These are phyloP conservation scores for Phylloporus gajari DNA, from an alignment of 1,284 basidiomycete genomes.

Conservation along the genomic window DNA sequence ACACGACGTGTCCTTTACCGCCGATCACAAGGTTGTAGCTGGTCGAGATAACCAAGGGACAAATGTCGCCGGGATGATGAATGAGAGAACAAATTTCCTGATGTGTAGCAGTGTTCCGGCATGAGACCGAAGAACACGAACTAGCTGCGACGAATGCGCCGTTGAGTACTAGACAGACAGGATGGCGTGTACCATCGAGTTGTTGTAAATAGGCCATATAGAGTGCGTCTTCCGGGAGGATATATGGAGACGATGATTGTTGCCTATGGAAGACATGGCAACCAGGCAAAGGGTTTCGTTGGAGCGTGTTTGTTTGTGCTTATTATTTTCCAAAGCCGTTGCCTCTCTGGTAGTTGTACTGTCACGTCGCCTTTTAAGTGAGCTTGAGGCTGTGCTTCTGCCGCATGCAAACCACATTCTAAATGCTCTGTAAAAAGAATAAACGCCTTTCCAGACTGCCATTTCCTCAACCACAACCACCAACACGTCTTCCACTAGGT, in stretches of 20 bases:
- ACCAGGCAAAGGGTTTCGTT: neutral
- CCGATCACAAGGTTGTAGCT: neutral
- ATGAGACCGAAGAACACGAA: neutral
- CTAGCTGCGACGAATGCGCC: no score
- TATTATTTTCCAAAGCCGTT: no score
- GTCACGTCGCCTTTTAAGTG: no score
- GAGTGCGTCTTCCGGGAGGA: neutral
- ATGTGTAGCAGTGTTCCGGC: neutral
- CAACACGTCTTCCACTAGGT: slow-evolving; percentile 63
- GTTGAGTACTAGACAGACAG: no score
- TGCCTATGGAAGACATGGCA: neutral
- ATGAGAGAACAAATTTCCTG: neutral
- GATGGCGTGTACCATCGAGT: no score
- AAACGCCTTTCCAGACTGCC: slow-evolving; percentile 63
- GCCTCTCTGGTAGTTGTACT: no score
- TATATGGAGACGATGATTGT: neutral
- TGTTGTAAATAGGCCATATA: no score
- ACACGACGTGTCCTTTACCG: neutral
- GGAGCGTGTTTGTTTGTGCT: no score
- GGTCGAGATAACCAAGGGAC: neutral
- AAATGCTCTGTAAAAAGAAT: slow-evolving; percentile 53
- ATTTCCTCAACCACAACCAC: slow-evolving; percentile 56
- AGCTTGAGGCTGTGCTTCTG: no score
- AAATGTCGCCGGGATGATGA: neutral
- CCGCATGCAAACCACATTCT: slow-evolving; percentile 30